Base-by-base conservation (phyloP, 805 yeast genomes). In the Sugiyamaella mastotermitis region DNA sequence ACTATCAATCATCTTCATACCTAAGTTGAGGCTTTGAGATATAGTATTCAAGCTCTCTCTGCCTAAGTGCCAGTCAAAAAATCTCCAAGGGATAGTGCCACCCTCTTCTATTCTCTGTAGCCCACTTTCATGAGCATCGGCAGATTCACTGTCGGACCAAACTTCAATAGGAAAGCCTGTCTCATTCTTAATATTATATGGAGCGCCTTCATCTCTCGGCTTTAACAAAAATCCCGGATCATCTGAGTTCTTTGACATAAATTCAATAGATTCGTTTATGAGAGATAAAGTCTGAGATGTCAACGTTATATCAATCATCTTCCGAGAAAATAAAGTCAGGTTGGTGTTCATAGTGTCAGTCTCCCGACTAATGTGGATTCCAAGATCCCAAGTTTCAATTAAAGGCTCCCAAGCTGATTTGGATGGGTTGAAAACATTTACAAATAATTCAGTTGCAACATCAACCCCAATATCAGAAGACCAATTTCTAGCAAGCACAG, bases 341-440 rank as follows among this genome's bases (percentile, higher is more conserved):
- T 70, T 51, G 14, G 74, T 65, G 4, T 71, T 65, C 4, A 69
- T 68, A 0, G 76, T 71, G 10, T 65, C 66, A 8, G 47, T 35
- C 8, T 52, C 41, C 37, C 72, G 74, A 1, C 83, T 67, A 1
- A 82, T 75, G 55, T 83, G 85, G 9, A 84, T 60, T 0, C 85
- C 78, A 35, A 90, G 66, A 5, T 85, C 80, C 83, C 95, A 83
- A 0, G 90, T 80, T 53, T 92, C 98, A 35, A 92, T 58, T 32
- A 92, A 64, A 0, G 98, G 97, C 52, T 92, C 98, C 3, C 97
- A 88, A 1, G 86, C 73, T 0, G 96, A 86, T 45, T 83, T 76
- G 0, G 95, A 75, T 57, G 86, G 86, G 58, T 88, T 88, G 66
- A 81, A 88, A 17, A 87, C 76, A 58, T 86, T 88, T 6, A 81